Base-by-base conservation (phyloP, 2,329 filamentous ascomycete genomes). In the Pyrenochaeta sp. region DNA sequence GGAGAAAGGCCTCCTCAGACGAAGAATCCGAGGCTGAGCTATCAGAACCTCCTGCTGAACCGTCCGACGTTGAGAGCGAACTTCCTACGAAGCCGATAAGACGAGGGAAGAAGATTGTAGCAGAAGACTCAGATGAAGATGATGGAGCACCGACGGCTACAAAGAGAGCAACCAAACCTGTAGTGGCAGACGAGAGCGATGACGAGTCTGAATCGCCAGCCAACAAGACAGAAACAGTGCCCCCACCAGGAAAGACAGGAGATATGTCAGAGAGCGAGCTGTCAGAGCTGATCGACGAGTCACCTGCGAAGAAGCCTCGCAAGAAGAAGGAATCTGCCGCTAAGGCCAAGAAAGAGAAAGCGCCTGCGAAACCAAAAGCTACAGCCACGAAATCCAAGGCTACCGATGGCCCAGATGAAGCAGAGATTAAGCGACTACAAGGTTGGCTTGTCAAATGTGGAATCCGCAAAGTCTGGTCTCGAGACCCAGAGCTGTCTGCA, bases 391-490 rank as follows among this genome's bases (percentile, higher is more conserved):
- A 77, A 30, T 69, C 75, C 27, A 77, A 82, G 31, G 45, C 59
- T 6, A 58, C 69, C 7, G 63, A 78, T 1, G 81, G 87, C 15
- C 85, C 89, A 0, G 85, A 92, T 55, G 86, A 91, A 54, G 87
- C 85, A 3, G 90, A 96, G 73, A 90, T 97, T 71, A 98, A 97
- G 75, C 90, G 88, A 43, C 81, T 98, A 3, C 94, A 98, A 77
- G 85, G 87, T 7, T 92, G 94, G 75, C 84, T 99, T 6, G 78
- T 89, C 40, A 97, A 97, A 76, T 99, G 94, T 68, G 94, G 94
- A 27, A 86, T 97, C 49, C 89, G 92, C 47, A 98, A 97, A 73
- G 85, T 97, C 56, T 99, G 95, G 94, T 85, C 85, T 44, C 87
- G 89, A 59, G 65, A 63, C 31, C 55, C 60, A 11, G 92, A 97